phyloP scores from a whole-genome alignment of 2,329 filamentous ascomycete genomes.

The Fusarium sp. region DNA sequence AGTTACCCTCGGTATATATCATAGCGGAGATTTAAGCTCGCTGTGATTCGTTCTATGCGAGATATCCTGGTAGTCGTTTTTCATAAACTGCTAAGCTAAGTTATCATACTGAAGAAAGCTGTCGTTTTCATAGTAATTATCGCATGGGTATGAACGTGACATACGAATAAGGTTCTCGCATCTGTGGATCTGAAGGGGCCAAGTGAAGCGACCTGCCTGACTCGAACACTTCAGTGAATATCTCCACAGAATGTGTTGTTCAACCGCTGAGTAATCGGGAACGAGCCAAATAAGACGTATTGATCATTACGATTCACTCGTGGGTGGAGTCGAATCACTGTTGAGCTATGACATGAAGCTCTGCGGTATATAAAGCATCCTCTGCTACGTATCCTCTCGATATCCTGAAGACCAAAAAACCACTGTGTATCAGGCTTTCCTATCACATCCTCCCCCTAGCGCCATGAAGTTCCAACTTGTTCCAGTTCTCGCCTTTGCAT shows the following conservation, averaged over 20 bases:
- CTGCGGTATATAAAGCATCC: neutral
- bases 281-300: fast-evolving
- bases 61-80: neutral
- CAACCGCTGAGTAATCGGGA: neutral
- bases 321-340: too few species aligned
- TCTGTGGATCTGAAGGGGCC: neutral
- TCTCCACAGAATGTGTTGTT: fast-evolving
- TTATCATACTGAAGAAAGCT: neutral
- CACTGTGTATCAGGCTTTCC: too few species aligned
- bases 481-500: neutral
- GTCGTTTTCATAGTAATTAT: too few species aligned
- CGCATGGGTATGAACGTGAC: neutral
- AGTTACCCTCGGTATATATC: neutral
- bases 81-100: neutral
- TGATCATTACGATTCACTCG: neutral
- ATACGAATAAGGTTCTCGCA: neutral
- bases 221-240: neutral
- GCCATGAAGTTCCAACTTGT: neutral
- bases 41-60: neutral
- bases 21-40: neutral
- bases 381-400: neutral
- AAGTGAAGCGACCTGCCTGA: neutral
- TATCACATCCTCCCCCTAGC: neutral
- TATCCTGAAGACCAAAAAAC: neutral
- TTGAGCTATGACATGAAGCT: neutral